Conservation (phyloP, 768 basidiomycete species). For the Phaffia australis region DNA sequence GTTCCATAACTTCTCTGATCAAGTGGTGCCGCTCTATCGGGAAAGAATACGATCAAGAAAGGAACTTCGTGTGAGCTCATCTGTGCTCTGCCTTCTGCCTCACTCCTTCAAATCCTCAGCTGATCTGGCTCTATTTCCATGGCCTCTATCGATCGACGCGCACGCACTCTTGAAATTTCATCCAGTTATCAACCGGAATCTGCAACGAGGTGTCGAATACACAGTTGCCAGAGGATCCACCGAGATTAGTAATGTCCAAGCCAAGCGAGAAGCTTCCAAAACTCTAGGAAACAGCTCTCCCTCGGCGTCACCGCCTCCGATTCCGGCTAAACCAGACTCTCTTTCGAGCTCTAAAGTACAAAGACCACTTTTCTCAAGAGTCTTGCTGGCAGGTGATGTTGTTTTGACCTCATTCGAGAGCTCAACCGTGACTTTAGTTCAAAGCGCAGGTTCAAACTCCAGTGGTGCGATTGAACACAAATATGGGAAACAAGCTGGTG, state of each 20-base stretch:
- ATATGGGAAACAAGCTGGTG: constrained; percentile 23
- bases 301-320: not conserved
- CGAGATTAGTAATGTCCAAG: constrained; percentile 1
- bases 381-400: constrained; percentile 24
- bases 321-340: not conserved
- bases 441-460: not conserved
- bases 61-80: too few relatives aligned
- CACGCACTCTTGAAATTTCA: too few relatives aligned
- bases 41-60: constrained; percentile 5
- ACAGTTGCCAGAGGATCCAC: constrained; percentile 16
- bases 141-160: not conserved
- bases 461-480: constrained; percentile 17
- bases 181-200: constrained; percentile 17
- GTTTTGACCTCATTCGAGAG: constrained; percentile 20
- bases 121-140: not conserved
- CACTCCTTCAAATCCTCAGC: not conserved
- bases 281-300: not conserved
- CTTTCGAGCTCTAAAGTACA: not conserved
- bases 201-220: constrained; percentile 19
- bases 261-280: not conserved
- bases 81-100: too few relatives aligned
- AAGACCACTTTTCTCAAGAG: constrained; percentile 13
- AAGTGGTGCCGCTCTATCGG: not conserved
- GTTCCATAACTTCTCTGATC: not conserved
- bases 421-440: not conserved